phyloP scores from a whole-genome alignment of 306 rosid genomes.

The Betula pendula region DNA sequence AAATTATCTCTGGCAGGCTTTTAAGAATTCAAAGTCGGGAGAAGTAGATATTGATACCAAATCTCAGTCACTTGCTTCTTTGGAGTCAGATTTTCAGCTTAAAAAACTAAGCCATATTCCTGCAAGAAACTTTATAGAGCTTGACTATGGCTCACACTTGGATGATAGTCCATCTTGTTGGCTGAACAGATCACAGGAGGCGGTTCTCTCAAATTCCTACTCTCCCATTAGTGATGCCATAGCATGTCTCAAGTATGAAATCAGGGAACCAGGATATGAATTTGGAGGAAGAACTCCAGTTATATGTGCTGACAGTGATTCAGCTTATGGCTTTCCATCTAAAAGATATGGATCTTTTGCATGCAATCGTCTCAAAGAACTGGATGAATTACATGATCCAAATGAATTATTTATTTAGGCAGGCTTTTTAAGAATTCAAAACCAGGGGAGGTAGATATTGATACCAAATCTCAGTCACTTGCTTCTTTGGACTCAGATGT shows the following conservation, averaged over 20 bases:
- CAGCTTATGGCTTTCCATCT: constrained; percentile 29
- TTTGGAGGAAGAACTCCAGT: constrained; percentile 27
- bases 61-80: constrained; percentile 38
- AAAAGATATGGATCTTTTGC: constrained; percentile 32
- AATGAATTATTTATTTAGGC: constrained; percentile 30
- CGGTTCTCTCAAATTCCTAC: constrained; percentile 30
- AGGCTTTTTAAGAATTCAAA: constrained; percentile 34
- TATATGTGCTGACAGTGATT: constrained; percentile 31
- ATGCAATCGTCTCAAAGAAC: constrained; percentile 34
- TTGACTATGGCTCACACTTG: constrained; percentile 36
- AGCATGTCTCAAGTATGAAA: constrained; percentile 33
- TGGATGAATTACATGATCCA: constrained; percentile 21
- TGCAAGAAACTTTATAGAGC: constrained; percentile 35
- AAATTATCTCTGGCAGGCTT: constrained; percentile 39
- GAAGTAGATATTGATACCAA: constrained; percentile 31
- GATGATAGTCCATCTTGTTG: constrained; percentile 39
- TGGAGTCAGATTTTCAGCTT: constrained; percentile 39
- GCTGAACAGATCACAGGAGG: constrained; percentile 38
- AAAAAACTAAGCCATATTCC: constrained; percentile 38
- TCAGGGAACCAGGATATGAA: constrained; percentile 38
- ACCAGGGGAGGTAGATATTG: constrained; percentile 27
- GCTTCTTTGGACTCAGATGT: constrained; percentile 39
- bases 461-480: constrained; percentile 35
- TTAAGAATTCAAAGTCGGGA: constrained; percentile 19
- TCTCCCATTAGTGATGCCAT: constrained; percentile 33